A percentile compares a stretch with the other conserved stretches of the same genome.
phyloP scores from a whole-genome alignment of 768 basidiomycete genomes.

The Pulveroboletus sp. region DNA sequence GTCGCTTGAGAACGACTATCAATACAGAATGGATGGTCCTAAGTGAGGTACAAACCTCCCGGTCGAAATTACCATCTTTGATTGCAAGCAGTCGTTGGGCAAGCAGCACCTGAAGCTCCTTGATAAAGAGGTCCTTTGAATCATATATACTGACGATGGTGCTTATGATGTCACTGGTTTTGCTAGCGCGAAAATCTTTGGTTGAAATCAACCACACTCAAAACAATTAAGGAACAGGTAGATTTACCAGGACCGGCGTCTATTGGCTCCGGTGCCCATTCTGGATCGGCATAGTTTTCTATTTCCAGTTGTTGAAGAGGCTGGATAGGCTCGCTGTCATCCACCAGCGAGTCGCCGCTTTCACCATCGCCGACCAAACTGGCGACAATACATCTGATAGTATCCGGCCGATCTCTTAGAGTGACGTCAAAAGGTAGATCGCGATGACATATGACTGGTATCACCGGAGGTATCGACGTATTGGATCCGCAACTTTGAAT shows the following conservation, averaged over 20 bases:
- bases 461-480: constrained; percentile 82
- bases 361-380: constrained; percentile 85
- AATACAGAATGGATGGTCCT: background rate
- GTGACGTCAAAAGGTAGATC: background rate
- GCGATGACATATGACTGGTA: constrained; percentile 5
- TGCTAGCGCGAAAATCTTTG: constrained; percentile 86
- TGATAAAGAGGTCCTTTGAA: constrained; percentile 93
- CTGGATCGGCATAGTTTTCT: constrained; percentile 87
- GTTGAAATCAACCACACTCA: background rate
- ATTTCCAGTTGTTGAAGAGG: constrained; percentile 69
- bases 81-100: constrained; percentile 82
- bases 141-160: constrained; percentile 97
- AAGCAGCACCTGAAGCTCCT: constrained; percentile 88
- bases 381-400: constrained; percentile 89
- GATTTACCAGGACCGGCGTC: constrained; percentile 88
- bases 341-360: constrained; percentile 73
- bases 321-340: constrained; percentile 77
- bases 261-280: constrained; percentile 94
- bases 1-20: constrained; percentile 48
- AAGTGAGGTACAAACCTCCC: constrained; percentile 39
- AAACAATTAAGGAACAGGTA: background rate
- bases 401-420: constrained; percentile 78
- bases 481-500: constrained; percentile 91
- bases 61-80: constrained; percentile 73
- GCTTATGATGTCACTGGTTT: constrained; percentile 89